A percentile compares a stretch with the other conserved stretches of the same genome.
Conservation (phyloP, 331 rosid genomes). For the Quercus lobata region DNA sequence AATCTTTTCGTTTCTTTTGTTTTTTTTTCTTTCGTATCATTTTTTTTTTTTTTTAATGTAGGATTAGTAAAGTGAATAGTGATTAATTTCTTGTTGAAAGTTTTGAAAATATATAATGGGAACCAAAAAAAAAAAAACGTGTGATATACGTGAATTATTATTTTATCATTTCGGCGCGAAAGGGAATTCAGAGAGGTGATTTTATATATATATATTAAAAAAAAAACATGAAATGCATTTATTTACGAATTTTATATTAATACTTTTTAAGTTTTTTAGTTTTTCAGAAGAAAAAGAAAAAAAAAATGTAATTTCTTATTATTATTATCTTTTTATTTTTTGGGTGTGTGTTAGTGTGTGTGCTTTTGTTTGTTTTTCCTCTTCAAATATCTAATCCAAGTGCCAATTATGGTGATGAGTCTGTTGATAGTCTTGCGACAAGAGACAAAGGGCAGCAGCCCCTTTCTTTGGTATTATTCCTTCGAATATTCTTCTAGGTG, state of each 20-base stretch:
- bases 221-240: too few relatives aligned
- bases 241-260: too few relatives aligned
- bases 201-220: background rate
- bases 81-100: too few relatives aligned
- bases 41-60: background rate
- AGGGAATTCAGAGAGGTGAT: background rate
- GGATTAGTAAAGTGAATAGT: background rate
- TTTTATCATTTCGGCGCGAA: background rate
- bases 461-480: conserved; percentile 6
- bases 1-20: background rate
- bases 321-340: too few relatives aligned
- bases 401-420: background rate
- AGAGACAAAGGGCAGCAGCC: background rate
- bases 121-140: too few relatives aligned
- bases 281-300: too few relatives aligned
- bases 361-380: too few relatives aligned
- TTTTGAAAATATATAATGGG: too few relatives aligned
- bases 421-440: background rate
- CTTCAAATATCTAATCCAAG: background rate
- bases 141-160: background rate
- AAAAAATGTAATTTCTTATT: background rate
- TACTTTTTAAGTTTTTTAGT: too few relatives aligned
- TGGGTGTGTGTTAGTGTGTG: too few relatives aligned
- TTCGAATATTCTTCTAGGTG: conserved; percentile 5
- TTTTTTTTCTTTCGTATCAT: too few relatives aligned